Conservation (phyloP, 1,139 yeast species). For the Kurtzmaniella quercitrusa region DNA sequence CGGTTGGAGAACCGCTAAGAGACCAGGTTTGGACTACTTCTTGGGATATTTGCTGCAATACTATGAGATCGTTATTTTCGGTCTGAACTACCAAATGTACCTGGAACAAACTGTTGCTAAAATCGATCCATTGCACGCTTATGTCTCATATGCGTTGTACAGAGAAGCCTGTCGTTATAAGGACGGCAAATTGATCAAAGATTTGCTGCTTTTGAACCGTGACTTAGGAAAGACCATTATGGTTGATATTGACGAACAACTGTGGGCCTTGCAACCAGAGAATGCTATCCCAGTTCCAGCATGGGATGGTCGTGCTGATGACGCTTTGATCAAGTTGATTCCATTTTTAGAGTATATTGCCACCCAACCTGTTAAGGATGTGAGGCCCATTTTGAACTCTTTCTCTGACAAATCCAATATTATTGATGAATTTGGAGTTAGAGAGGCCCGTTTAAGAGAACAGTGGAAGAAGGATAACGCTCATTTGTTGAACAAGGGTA, state of each 20-base stretch:
- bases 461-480: constrained; percentile 64
- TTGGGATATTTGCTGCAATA: constrained; percentile 91
- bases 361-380: constrained; percentile 84
- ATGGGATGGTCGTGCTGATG: constrained; percentile 88
- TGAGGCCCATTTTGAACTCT: constrained; percentile 79
- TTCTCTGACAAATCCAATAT: constrained; percentile 59
- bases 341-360: constrained; percentile 95
- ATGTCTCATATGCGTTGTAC: constrained; percentile 79
- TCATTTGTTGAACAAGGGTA: constrained; percentile 31
- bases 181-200: constrained; percentile 85
- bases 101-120: constrained; percentile 82
- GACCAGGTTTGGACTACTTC: constrained; percentile 98
- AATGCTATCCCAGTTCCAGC: constrained; percentile 79
- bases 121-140: constrained; percentile 90
- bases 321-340: constrained; percentile 69
- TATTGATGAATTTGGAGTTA: constrained; percentile 70
- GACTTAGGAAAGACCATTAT: constrained; percentile 78
- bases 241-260: constrained; percentile 72
- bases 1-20: constrained; percentile 98
- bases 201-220: constrained; percentile 84
- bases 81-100: constrained; percentile 80
- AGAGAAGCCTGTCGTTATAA: constrained; percentile 89
- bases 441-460: constrained; percentile 73
- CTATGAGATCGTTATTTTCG: constrained; percentile 90
- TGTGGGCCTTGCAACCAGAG: constrained; percentile 82